phyloP scores from a whole-genome alignment of 192 early-diverging fungal species.

The Endogone sp. region DNA sequence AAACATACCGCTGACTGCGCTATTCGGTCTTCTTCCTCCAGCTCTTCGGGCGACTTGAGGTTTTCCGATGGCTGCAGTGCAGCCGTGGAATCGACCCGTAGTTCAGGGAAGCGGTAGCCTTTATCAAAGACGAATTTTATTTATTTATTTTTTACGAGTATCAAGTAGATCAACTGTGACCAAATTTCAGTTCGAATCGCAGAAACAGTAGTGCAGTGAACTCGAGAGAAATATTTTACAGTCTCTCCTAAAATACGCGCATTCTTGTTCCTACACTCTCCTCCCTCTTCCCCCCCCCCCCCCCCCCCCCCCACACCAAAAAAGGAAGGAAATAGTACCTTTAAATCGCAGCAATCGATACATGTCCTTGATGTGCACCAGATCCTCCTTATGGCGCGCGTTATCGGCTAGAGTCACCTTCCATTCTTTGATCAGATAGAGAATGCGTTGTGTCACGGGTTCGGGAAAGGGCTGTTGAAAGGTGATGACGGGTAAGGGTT shows the following conservation, averaged over 20 bases:
- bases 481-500: too few species aligned
- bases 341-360: conserved; percentile 84
- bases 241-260: too few species aligned
- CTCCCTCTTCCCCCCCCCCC: too few species aligned
- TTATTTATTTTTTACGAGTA: not conserved
- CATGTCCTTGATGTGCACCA: conserved; percentile 95
- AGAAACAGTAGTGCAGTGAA: too few species aligned
- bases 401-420: conserved; percentile 79
- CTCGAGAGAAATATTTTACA: too few species aligned
- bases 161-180: too few species aligned
- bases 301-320: too few species aligned
- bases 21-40: conserved; percentile 91
- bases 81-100: conserved; percentile 54
- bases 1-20: conserved; percentile 72
- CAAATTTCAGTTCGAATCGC: too few species aligned
- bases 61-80: conserved; percentile 60
- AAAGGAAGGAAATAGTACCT: too few species aligned
- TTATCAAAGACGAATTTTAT: too few species aligned
- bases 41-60: conserved; percentile 88
- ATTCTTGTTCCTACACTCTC: too few species aligned
- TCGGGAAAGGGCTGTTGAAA: conserved; percentile 45
- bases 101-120: conserved; percentile 75
- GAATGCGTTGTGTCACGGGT: conserved; percentile 78
- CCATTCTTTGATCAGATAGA: conserved; percentile 96
- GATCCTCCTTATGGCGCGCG: conserved; percentile 90